Evolutionary conservation across 2,329 filamentous ascomycete species (phyloP), one percentile per base, ranked within the genome.

Genomic region (Nannizzia gypsea): DNA sequence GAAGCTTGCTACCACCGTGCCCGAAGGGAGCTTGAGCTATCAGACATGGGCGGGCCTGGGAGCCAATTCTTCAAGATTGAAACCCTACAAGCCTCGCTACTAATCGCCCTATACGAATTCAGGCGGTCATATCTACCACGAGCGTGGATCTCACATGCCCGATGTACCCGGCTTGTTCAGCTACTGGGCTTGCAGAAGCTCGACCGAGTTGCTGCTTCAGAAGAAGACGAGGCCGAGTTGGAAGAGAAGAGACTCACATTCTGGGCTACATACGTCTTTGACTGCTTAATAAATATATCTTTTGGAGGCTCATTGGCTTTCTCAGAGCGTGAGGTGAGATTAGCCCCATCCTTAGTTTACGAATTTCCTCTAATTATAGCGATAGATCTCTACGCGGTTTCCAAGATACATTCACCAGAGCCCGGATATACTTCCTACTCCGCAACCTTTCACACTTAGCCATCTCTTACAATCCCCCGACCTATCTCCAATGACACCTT

Each of bases 241-340:
- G 56, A 58, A 58, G 56, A 58, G 20, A 58, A 48, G 28, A 58
- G 56, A 17, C 56, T 58, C 28, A 58, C 56, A n/a, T 58, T 58
- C n/a, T 58, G 56, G 56, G 42, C 24, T 17, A 42, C 56, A 9
- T 58, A 58, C 22, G 15, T 42, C 13, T 58, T 58, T 34, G 56
- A 58, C 46, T 58, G 56, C 13, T 48, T 58, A n/a, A 58, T 48
- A 15, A 58, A 42, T 36, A 58, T 58, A 17, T 58, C 56, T 5
- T 58, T 58, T 48, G 56, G 56, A n/a, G 56, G 56, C 38, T 48
- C 56, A 4, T 3, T 58, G 17, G 36, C 56, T n/a, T 46, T 58
- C 34, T 40, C 56, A 4, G 56, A 58, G n/a, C 38, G 56, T 15
- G 56, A 58, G 40, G 56, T 58, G 4, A 48, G 56, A 15, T 9